These are phyloP conservation scores for Aspergillus asperescens DNA, from an alignment of 495 filamentous ascomycete species.

Conservation along the genomic window DNA sequence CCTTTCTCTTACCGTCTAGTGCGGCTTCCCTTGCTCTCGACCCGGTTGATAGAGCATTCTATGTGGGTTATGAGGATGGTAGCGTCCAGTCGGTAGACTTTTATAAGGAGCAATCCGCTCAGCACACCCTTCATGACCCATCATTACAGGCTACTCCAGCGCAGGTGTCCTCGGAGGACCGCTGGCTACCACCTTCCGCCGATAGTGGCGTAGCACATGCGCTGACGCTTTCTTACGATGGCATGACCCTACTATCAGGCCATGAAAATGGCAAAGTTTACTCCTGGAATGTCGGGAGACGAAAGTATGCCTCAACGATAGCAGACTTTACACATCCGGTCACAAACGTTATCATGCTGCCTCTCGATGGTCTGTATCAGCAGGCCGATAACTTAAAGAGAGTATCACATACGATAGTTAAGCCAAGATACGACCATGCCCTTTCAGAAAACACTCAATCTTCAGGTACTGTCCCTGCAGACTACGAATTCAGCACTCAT, in stretches of 20 bases:
- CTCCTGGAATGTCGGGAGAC: constrained; percentile 69
- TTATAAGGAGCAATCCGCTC: constrained; percentile 50
- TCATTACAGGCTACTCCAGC: constrained; percentile 51
- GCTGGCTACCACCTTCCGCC: constrained; percentile 57
- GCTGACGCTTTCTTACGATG: constrained; percentile 70
- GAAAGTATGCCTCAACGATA: constrained; percentile 54
- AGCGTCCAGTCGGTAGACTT: constrained; percentile 77
- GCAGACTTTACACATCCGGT: constrained; percentile 69
- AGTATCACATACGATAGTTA: constrained; percentile 58
- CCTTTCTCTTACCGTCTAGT: constrained; percentile 66
- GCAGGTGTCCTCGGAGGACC: constrained; percentile 49
- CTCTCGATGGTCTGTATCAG: constrained; percentile 53
- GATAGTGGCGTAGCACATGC: constrained; percentile 59
- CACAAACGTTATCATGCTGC: constrained; percentile 68
- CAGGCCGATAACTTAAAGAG: constrained; percentile 35
- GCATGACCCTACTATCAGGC: constrained; percentile 74
- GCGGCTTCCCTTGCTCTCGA: constrained; percentile 73
- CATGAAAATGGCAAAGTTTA: constrained; percentile 74
- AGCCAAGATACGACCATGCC: constrained; percentile 56
- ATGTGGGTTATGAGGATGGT: constrained; percentile 77
- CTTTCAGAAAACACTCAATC: constrained; percentile 35
- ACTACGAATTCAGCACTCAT: constrained; percentile 66
- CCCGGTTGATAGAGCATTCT: constrained; percentile 76
- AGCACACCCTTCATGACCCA: constrained; percentile 52
- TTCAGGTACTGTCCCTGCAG: constrained; percentile 53